Percentiles rank a stretch among this genome's conserved stretches.
phyloP scores from a whole-genome alignment of 2,329 filamentous ascomycete species.

The Xylariaceae sp. region DNA sequence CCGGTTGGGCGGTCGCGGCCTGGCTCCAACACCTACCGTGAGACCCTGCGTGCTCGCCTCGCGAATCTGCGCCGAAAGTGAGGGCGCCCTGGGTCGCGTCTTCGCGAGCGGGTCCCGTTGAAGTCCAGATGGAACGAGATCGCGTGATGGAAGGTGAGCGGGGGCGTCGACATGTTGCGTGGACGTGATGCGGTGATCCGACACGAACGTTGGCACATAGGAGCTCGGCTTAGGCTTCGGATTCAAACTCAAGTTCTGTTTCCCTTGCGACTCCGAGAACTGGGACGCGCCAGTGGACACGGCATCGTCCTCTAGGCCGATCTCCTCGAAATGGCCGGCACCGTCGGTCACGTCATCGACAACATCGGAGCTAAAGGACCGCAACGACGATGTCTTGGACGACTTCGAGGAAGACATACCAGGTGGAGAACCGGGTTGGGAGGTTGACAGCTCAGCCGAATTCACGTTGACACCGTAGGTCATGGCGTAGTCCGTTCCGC shows the following conservation, averaged over 20 bases:
- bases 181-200: constrained; percentile 38
- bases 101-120: constrained; percentile 32
- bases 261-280: constrained; percentile 34
- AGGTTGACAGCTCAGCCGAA: constrained; percentile 36
- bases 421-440: constrained; percentile 61
- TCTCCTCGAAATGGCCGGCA: constrained; percentile 85
- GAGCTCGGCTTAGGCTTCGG: constrained; percentile 40
- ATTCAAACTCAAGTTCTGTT: constrained; percentile 23
- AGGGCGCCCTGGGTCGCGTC: constrained; percentile 41
- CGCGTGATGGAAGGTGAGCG: constrained; percentile 29
- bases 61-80: constrained; percentile 43
- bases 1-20: constrained; percentile 31
- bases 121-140: constrained; percentile 27
- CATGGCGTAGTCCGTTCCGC: constrained; percentile 33
- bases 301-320: constrained; percentile 72
- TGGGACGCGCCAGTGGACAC: constrained; percentile 32
- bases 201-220: constrained; percentile 44
- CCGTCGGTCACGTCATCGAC: constrained; percentile 67
- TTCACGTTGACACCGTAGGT: constrained; percentile 36
- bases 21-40: constrained; percentile 28
- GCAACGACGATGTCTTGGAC: constrained; percentile 84
- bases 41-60: constrained; percentile 41
- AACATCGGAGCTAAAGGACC: constrained; percentile 68
- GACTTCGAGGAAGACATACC: constrained; percentile 80
- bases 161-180: constrained; percentile 28